A percentile compares a stretch with the other conserved stretches of the same genome.
These are phyloP conservation scores for Rhizophagus sp. DNA, from an alignment of 192 early-diverging fungal genomes.

Conservation along the genomic window DNA sequence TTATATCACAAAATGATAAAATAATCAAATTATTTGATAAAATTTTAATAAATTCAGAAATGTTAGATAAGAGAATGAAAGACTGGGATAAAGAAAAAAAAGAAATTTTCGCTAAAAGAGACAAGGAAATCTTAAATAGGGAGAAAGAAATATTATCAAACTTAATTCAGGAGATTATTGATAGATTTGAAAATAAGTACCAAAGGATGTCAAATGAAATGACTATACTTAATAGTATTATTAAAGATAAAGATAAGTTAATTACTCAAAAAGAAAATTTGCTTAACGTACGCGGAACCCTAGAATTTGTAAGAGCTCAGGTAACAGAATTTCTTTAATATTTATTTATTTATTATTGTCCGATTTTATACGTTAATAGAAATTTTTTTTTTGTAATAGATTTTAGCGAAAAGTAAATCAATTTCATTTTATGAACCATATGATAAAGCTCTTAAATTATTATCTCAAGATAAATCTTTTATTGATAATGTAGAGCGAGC, in stretches of 20 bases:
- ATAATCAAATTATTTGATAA: background rate
- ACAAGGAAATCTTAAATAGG: too few species aligned
- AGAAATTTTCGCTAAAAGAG: background rate
- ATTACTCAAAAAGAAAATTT: background rate
- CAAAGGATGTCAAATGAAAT: too few species aligned
- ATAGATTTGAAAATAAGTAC: too few species aligned
- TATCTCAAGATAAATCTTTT: background rate
- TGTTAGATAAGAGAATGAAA: background rate
- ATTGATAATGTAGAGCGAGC: background rate
- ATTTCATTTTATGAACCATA: background rate
- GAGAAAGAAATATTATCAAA: background rate
- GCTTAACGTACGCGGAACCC: background rate
- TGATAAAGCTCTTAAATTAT: background rate
- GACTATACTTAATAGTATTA: too few species aligned
- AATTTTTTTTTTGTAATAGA: background rate
- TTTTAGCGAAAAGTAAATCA: too few species aligned
- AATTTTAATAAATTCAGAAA: background rate
- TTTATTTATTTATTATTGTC: background rate
- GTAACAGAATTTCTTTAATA: background rate
- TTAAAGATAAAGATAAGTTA: too few species aligned
- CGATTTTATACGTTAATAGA: background rate
- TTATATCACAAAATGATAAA: background rate
- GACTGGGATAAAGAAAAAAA: background rate
- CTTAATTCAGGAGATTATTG: too few species aligned
- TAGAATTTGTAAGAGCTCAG: conserved; percentile 7